These are phyloP conservation scores for Rhododendron ferrugineum DNA, from an alignment of 148 eudicot species.

Conservation along the genomic window DNA sequence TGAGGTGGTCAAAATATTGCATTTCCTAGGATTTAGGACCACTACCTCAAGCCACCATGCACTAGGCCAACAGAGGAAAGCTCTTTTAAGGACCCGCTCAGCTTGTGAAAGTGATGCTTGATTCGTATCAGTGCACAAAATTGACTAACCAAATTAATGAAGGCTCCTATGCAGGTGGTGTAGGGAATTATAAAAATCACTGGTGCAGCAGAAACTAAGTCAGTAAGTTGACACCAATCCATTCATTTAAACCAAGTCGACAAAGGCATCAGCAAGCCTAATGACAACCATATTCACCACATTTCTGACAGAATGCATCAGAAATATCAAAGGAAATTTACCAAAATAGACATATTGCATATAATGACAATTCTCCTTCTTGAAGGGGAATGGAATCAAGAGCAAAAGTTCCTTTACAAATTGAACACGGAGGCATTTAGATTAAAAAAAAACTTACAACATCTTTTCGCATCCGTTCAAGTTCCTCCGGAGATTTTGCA, in stretches of 20 bases:
- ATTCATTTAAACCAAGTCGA: background rate
- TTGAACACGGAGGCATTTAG: background rate
- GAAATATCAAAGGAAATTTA: background rate
- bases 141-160: background rate
- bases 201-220: background rate
- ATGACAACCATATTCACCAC: background rate
- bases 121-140: background rate
- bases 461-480: slow-evolving; percentile 58
- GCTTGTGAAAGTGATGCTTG: background rate
- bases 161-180: background rate
- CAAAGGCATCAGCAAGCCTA: slow-evolving; percentile 1
- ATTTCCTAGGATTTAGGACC: background rate
- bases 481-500: slow-evolving; percentile 64
- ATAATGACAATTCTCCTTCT: background rate
- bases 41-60: background rate
- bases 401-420: background rate
- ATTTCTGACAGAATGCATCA: background rate
- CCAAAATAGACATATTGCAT: background rate
- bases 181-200: background rate
- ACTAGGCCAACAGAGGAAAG: background rate
- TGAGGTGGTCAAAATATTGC: background rate
- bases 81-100: background rate
- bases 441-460: slow-evolving; percentile 52
- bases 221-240: background rate
- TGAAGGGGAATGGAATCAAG: background rate